Percentiles rank a stretch among this genome's conserved stretches.
Conservation (phyloP, 768 basidiomycete genomes). For the Leucocoprinus sp. region DNA sequence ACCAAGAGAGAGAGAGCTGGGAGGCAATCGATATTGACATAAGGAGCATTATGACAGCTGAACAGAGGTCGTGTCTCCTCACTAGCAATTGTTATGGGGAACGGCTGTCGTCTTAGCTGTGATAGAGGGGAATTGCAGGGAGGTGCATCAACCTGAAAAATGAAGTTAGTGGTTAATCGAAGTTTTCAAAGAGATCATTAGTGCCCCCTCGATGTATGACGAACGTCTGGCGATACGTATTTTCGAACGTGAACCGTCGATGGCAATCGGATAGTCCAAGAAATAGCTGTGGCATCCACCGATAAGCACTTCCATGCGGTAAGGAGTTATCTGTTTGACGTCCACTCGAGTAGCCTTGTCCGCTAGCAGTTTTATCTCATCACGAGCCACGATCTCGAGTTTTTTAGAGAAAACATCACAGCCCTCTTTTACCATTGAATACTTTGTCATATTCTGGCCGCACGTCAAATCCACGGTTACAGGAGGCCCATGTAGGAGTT, state of each 20-base stretch:
- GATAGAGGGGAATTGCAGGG: constrained; percentile 14
- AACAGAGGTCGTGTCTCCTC: constrained; percentile 13
- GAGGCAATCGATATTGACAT: constrained; percentile 21
- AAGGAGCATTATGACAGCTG: constrained; percentile 23
- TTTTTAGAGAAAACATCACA: background rate
- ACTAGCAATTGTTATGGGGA: constrained; percentile 17
- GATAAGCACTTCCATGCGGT: constrained; percentile 23
- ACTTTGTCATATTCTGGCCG: no score
- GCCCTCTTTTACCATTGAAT: no score
- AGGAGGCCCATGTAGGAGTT: background rate
- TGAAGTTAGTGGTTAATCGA: no score
- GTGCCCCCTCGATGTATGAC: constrained; percentile 39
- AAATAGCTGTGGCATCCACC: constrained; percentile 13
- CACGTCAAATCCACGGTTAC: no score
- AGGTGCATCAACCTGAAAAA: constrained; percentile 23
- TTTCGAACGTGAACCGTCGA: constrained; percentile 27
- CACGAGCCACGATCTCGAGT: constrained; percentile 14
- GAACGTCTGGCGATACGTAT: constrained; percentile 48
- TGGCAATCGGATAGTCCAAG: constrained; percentile 35
- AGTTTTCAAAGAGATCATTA: no score
- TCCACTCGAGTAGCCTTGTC: constrained; percentile 17
- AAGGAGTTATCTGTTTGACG: constrained; percentile 23
- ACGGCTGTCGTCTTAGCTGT: constrained; percentile 18
- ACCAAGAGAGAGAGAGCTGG: constrained; percentile 15
- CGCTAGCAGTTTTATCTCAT: constrained; percentile 15